Evolutionary conservation across 1,284 basidiomycete genomes (phyloP), one percentile per base, ranked within the genome.

Genomic region (Ustilago cynodontis): DNA sequence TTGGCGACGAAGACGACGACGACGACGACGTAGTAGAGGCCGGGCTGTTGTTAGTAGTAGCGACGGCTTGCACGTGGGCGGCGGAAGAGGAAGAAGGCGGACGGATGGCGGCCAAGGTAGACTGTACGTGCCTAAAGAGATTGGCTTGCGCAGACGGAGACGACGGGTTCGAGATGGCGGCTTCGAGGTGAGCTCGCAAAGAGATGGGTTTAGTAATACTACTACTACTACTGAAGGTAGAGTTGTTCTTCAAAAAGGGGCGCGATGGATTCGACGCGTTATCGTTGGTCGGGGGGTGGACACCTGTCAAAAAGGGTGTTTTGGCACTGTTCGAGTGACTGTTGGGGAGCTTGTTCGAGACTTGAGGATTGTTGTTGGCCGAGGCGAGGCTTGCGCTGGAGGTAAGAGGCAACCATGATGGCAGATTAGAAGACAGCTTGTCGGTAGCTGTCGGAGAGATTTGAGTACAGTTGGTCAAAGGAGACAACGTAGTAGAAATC

Each of bases 401-500:
- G 14, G 65, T 61, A 69, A 59, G 69, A 61, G 74, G 24, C 59
- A 77, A 77, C 74, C 74, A 77, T 77, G 66, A 69, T 72, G 74
- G 69, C 69, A 50, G 45, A 29, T 11, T 60, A 41, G 31, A 77
- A 43, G 74, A 77, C 74, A 77, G 74, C 74, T 71, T 69, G 56
- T 37, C 54, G 47, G 51, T 35, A 68, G 74, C 74, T 77, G 74
- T 77, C 74, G 59, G 52, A 51, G 58, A 61, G 62, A 69, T 37
- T 60, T 54, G 57, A 37, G 45, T 57, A 29, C 20, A 41, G 65
- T 77, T 69, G 59, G 69, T 72, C 62, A 51, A 50, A 69, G 69
- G 63, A 77, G 69, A 72, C 74, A 77, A 77, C 69, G 74, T 66
- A 68, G 74, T 66, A 68, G 74, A 66, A 77, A 77, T 77, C 74